A percentile compares a stretch with the other conserved stretches of the same genome.
Evolutionary conservation across 2,329 filamentous ascomycete genomes (phyloP).

Genomic region (Calonectria naviculata): DNA sequence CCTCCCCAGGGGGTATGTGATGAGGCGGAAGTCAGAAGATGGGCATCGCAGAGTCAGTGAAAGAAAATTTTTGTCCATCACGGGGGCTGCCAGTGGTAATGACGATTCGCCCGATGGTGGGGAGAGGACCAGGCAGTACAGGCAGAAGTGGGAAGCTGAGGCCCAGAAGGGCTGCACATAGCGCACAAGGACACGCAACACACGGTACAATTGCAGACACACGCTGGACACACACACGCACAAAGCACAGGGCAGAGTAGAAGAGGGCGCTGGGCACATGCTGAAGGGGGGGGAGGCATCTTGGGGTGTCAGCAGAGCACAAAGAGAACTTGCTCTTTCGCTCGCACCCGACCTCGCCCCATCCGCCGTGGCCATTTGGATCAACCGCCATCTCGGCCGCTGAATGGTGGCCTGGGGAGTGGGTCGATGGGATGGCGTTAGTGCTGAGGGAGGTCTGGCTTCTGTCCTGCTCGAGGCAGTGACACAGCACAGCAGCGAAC

Average conservation of each 20-base stretch:
- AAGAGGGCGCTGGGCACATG: not conserved
- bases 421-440: constrained; percentile 45
- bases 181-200: constrained; percentile 6
- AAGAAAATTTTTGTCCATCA: constrained; percentile 37
- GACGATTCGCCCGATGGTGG: constrained; percentile 40
- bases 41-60: not conserved
- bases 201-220: constrained; percentile 20
- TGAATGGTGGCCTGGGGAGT: constrained; percentile 41
- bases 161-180: constrained; percentile 18
- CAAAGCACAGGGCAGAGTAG: constrained; percentile 1
- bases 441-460: constrained; percentile 35
- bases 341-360: constrained; percentile 22
- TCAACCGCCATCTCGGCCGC: constrained; percentile 19
- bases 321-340: constrained; percentile 13
- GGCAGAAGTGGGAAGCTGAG: constrained; percentile 22
- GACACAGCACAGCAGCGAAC: constrained; percentile 40
- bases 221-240: constrained; percentile 25
- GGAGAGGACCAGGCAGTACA: constrained; percentile 31
- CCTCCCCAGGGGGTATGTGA: constrained; percentile 16
- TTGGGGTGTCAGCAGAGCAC: constrained; percentile 42
- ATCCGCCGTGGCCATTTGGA: constrained; percentile 19
- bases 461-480: constrained; percentile 29
- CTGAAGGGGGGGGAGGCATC: not conserved
- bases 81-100: constrained; percentile 35
- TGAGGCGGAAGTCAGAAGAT: constrained; percentile 35